phyloP scores from a whole-genome alignment of 495 filamentous ascomycete genomes.

The Daldinia concentrica region DNA sequence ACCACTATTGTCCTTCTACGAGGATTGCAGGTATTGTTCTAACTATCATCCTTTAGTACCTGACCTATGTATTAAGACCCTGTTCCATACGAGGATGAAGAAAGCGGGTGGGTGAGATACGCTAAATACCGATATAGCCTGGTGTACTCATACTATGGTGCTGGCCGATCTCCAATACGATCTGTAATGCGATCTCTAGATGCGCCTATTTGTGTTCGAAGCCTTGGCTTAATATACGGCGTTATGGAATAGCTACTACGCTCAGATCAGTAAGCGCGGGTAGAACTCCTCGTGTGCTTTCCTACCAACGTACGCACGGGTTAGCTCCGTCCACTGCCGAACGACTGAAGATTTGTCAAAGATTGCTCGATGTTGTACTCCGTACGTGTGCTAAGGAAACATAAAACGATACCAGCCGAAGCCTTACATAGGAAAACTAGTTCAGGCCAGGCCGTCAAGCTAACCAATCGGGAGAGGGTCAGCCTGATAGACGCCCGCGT shows the following conservation, averaged over 20 bases:
- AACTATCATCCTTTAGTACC: background rate
- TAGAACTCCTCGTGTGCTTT: background rate
- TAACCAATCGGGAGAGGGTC: conserved; percentile 30
- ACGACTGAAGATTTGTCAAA: conserved; percentile 14
- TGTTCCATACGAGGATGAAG: background rate
- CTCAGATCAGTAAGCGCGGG: background rate
- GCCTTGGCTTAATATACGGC: conserved; percentile 26
- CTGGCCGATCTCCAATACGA: conserved; percentile 31
- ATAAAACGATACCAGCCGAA: background rate
- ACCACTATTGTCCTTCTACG: too few relatives aligned
- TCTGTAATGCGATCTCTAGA: conserved; percentile 34
- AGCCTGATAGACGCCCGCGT: conserved; percentile 16
- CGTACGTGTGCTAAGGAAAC: background rate
- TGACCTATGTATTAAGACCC: background rate
- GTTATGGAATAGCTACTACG: conserved; percentile 6
- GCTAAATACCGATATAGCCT: conserved; percentile 16
- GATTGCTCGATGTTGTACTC: background rate
- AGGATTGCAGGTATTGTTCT: background rate
- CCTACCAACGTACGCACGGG: conserved; percentile 3
- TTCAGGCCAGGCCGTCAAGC: conserved; percentile 6
- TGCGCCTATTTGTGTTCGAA: conserved; percentile 14
- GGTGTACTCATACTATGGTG: conserved; percentile 16
- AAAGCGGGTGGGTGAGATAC: background rate
- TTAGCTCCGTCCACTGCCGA: conserved; percentile 9
- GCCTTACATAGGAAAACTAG: background rate